Percentiles rank a stretch among this genome's conserved stretches.
Conservation (phyloP, 73 alveolate species). For the Tetrahymena malaccensis region DNA sequence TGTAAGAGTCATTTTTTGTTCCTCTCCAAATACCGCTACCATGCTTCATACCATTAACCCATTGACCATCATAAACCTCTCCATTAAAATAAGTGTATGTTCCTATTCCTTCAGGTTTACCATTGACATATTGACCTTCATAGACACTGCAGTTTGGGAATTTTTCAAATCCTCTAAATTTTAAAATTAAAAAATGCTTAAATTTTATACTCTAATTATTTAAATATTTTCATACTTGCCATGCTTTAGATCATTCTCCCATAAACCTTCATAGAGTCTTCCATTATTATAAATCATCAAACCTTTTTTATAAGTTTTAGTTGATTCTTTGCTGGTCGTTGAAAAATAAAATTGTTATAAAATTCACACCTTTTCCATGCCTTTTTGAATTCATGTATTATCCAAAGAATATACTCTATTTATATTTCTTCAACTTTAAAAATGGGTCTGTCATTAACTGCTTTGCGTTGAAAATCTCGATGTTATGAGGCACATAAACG, state of each 20-base stretch:
- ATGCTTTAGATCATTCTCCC: slow-evolving; percentile 54
- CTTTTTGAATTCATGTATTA: not conserved
- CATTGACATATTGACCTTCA: slow-evolving; percentile 68
- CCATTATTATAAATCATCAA: slow-evolving; percentile 69
- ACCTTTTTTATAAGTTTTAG: slow-evolving; percentile 18
- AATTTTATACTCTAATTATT: not conserved
- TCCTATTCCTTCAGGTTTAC: slow-evolving; percentile 77
- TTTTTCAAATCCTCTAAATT: slow-evolving; percentile 56
- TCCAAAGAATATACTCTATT: slow-evolving; percentile 20
- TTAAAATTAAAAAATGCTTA: not conserved
- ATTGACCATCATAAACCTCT: slow-evolving; percentile 60
- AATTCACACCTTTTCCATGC: slow-evolving; percentile 30
- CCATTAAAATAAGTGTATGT: slow-evolving; percentile 71
- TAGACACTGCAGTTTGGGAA: slow-evolving; percentile 61
- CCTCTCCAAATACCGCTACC: slow-evolving; percentile 52
- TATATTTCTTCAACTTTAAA: not conserved
- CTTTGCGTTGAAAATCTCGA: not conserved
- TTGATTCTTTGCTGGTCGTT: not conserved
- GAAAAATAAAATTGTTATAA: not conserved
- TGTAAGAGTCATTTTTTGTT: slow-evolving; percentile 55
- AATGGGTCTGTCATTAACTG: not conserved
- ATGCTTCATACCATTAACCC: slow-evolving; percentile 51
- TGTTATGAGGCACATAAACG: not conserved
- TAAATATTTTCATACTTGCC: slow-evolving; percentile 23
- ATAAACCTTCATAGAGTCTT: slow-evolving; percentile 62